phyloP scores from a whole-genome alignment of 2,329 filamentous ascomycete species.

The Colletotrichum lini region DNA sequence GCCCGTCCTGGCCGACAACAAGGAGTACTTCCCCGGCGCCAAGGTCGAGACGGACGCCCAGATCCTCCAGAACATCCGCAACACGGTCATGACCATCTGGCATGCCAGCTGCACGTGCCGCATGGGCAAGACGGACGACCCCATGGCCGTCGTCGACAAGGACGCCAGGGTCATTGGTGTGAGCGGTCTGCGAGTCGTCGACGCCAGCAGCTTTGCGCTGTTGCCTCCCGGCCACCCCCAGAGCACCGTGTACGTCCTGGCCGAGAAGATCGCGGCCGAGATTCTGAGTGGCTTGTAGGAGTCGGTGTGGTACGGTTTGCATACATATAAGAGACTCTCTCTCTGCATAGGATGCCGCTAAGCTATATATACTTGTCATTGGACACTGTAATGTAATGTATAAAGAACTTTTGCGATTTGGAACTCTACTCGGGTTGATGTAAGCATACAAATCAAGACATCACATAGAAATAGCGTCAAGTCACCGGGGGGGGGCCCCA shows the following conservation, averaged over 20 bases:
- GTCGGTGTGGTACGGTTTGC: neutral
- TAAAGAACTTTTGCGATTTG: no score
- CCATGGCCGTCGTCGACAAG: constrained; percentile 51
- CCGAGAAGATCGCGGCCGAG: constrained; percentile 47
- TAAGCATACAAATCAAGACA: no score
- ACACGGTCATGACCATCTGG: constrained; percentile 61
- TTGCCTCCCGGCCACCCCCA: constrained; percentile 48
- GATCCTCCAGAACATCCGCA: constrained; percentile 54
- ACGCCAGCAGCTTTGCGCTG: constrained; percentile 49
- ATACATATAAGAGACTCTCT: no score
- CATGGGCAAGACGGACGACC: constrained; percentile 60
- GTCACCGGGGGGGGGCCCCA: no score
- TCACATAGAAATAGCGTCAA: no score
- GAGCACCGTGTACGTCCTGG: constrained; percentile 45
- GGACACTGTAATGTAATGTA: no score
- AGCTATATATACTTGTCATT: neutral
- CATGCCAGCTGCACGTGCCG: constrained; percentile 69
- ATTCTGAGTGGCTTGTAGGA: constrained; percentile 52
- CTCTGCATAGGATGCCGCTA: neutral
- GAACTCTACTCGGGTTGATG: no score
- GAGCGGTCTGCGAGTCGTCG: constrained; percentile 49
- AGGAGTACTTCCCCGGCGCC: constrained; percentile 55
- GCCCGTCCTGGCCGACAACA: constrained; percentile 50
- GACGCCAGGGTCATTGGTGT: constrained; percentile 50
- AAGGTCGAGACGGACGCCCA: constrained; percentile 57